Conservation (phyloP, 1,284 basidiomycete genomes). For the Ganoderma meredithae region DNA sequence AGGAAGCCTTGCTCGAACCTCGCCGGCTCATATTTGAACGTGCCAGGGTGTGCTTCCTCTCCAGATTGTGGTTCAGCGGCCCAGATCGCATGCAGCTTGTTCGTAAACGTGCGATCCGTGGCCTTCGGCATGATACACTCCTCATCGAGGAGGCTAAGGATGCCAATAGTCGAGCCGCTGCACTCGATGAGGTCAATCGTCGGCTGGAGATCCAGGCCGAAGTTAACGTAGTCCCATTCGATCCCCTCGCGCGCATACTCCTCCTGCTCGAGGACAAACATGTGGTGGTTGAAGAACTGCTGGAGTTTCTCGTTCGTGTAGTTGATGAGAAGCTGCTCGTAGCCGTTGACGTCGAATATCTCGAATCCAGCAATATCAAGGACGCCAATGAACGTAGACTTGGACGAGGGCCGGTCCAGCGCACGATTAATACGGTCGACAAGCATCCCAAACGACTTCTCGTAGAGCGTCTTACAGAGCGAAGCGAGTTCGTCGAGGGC, state of each 20-base stretch:
- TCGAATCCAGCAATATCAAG: slow-evolving; percentile 99
- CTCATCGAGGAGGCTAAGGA: slow-evolving; percentile 94
- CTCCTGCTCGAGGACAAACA: slow-evolving; percentile 99
- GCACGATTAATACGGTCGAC: slow-evolving; percentile 97
- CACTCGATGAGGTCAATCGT: slow-evolving; percentile 98
- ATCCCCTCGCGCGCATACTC: slow-evolving; percentile 98
- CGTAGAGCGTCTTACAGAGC: slow-evolving; percentile 96
- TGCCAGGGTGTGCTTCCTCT: slow-evolving; percentile 75
- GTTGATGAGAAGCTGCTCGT: slow-evolving; percentile 99
- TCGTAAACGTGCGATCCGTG: slow-evolving; percentile 93
- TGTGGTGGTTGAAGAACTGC: slow-evolving; percentile 99
- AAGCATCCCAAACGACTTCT: slow-evolving; percentile 94
- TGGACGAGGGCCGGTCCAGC: slow-evolving; percentile 90
- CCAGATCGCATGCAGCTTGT: slow-evolving; percentile 88
- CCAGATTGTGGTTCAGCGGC: slow-evolving; percentile 52
- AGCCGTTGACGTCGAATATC: slow-evolving; percentile 91
- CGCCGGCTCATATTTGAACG: slow-evolving; percentile 85
- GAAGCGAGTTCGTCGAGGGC: slow-evolving; percentile 93
- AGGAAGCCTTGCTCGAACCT: slow-evolving; percentile 96
- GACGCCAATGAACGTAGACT: slow-evolving; percentile 97
- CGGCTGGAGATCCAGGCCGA: slow-evolving; percentile 96
- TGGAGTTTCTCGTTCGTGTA: slow-evolving; percentile 98
- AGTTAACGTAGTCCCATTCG: slow-evolving; percentile 99
- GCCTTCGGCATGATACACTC: slow-evolving; percentile 99
- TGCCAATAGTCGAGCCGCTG: slow-evolving; percentile 78